These are phyloP conservation scores for Hypoxylon intermedium DNA, from an alignment of 495 filamentous ascomycete species.

Conservation along the genomic window DNA sequence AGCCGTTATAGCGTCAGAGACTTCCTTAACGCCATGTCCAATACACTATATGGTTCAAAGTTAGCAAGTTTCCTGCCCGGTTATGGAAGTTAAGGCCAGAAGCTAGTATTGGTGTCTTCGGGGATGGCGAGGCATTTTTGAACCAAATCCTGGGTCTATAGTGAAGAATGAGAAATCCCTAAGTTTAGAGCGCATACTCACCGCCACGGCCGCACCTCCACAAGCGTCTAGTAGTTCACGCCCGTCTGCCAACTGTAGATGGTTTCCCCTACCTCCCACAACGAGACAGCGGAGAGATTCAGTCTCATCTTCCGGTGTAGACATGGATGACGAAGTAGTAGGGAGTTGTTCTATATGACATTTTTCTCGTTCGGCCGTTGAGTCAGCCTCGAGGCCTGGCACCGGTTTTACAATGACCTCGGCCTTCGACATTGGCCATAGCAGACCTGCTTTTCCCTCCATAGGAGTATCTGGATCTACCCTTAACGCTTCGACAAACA, in stretches of 20 bases:
- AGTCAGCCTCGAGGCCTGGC: not conserved
- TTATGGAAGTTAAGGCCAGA: not conserved
- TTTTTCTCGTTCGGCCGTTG: not conserved
- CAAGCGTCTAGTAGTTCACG: constrained; percentile 69
- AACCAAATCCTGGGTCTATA: not conserved
- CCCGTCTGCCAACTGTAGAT: constrained; percentile 61
- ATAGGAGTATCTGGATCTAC: constrained; percentile 3
- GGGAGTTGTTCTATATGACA: too few species aligned
- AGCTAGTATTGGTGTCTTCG: not conserved
- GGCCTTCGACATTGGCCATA: constrained; percentile 3
- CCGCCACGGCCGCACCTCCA: constrained; percentile 61
- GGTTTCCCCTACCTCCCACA: constrained; percentile 44
- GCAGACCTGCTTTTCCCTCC: constrained; percentile 1
- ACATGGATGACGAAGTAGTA: not conserved
- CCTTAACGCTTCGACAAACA: constrained; percentile 14
- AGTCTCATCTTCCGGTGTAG: not conserved
- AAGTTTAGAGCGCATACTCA: constrained; percentile 2
- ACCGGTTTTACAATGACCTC: not conserved
- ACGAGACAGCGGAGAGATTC: constrained; percentile 22
- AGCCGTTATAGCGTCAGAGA: constrained; percentile 44
- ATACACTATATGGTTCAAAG: constrained; percentile 39
- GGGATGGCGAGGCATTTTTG: not conserved
- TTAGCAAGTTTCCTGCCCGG: not conserved
- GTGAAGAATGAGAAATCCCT: not conserved
- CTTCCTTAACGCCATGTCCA: constrained; percentile 55